Conservation (phyloP, 2,329 filamentous ascomycete species). For the Bipolaris cookei region DNA sequence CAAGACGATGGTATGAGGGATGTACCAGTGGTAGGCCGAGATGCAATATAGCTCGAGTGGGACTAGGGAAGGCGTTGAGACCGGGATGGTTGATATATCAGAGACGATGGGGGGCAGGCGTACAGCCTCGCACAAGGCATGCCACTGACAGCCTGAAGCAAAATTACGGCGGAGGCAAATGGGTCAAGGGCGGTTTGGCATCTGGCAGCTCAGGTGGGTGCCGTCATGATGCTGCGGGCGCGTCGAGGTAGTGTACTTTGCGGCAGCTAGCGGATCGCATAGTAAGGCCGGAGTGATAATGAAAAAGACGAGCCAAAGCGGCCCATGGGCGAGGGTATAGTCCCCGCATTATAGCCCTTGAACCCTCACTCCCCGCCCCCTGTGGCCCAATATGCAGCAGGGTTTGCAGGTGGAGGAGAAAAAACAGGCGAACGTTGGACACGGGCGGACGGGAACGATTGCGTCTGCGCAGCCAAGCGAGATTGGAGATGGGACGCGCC, state of each 20-base stretch:
- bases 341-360: conserved; percentile 42
- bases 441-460: conserved; percentile 35
- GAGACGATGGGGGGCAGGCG: conserved; percentile 16
- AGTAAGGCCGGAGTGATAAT: conserved; percentile 21
- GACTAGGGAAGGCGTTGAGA: conserved; percentile 14
- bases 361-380: conserved; percentile 14
- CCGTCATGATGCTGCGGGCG: conserved; percentile 20
- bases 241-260: conserved; percentile 8
- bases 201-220: conserved; percentile 12
- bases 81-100: conserved; percentile 25
- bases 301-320: conserved; percentile 27
- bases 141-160: conserved; percentile 29
- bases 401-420: conserved; percentile 19
- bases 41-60: conserved; percentile 23
- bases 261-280: conserved; percentile 17
- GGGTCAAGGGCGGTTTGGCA: background rate
- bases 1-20: conserved; percentile 18
- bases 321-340: conserved; percentile 24
- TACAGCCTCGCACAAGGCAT: conserved; percentile 15
- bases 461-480: conserved; percentile 25
- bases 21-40: conserved; percentile 11
- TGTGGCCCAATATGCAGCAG: conserved; percentile 16
- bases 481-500: conserved; percentile 20
- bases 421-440: conserved; percentile 32
- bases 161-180: conserved; percentile 15